phyloP scores from a whole-genome alignment of 331 rosid genomes.

The Prunus yedoensis region DNA sequence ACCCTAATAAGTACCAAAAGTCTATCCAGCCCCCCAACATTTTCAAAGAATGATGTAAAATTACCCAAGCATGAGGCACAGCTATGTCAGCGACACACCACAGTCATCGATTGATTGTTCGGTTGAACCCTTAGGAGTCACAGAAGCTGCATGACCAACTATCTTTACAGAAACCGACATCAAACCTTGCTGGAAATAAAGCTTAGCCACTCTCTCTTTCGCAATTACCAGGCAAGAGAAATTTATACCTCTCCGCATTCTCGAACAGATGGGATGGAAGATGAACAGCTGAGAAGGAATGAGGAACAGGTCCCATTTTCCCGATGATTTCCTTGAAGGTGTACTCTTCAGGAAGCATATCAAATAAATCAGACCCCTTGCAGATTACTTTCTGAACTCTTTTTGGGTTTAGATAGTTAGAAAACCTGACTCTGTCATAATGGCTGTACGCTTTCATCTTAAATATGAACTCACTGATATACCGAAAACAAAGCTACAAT shows the following conservation, averaged over 20 bases:
- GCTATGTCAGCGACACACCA: conserved; percentile 33
- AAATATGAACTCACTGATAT: conserved; percentile 78
- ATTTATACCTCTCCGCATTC: conserved; percentile 69
- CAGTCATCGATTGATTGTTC: conserved; percentile 38
- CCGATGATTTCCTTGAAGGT: conserved; percentile 91
- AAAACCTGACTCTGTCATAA: conserved; percentile 78
- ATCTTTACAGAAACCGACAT: conserved; percentile 42
- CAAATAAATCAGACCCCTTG: conserved; percentile 77
- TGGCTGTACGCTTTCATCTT: conserved; percentile 99
- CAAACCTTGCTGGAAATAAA: conserved; percentile 15
- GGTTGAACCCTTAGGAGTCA: conserved; percentile 44
- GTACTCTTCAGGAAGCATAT: conserved; percentile 97
- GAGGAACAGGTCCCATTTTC: conserved; percentile 98
- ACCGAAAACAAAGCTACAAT: conserved; percentile 96
- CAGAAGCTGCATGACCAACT: conserved; percentile 40
- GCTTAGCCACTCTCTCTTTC: conserved; percentile 55
- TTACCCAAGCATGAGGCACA: conserved; percentile 45
- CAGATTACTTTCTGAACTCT: conserved; percentile 88
- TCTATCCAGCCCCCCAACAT: conserved; percentile 37
- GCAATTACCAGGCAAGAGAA: conserved; percentile 93
- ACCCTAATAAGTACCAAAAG: conserved; percentile 41
- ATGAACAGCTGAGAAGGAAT: conserved; percentile 93
- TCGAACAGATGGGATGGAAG: conserved; percentile 87
- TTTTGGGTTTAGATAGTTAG: conserved; percentile 61
- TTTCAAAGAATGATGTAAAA: conserved; percentile 51